A percentile compares a stretch with the other conserved stretches of the same genome.
phyloP scores from a whole-genome alignment of 2,329 filamentous ascomycete species.

The Fonsecaea multimorphosa region DNA sequence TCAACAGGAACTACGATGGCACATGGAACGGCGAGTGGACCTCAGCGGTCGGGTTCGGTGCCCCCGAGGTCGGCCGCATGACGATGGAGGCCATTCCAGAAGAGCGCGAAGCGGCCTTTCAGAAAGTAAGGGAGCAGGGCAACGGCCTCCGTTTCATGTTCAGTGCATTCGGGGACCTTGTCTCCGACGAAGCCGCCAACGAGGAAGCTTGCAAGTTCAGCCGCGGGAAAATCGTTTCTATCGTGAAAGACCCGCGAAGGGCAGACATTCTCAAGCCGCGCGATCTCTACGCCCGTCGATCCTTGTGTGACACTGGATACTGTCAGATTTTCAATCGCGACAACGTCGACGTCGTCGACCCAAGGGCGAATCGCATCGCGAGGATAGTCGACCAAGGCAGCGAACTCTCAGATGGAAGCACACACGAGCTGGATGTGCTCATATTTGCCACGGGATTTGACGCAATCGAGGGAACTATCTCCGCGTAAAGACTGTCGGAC shows the following conservation, averaged over 20 bases:
- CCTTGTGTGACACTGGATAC: constrained; percentile 56
- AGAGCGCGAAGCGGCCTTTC: constrained; percentile 53
- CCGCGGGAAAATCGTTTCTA: constrained; percentile 57
- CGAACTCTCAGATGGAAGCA: constrained; percentile 34
- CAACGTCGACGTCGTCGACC: constrained; percentile 54
- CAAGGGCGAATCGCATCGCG: constrained; percentile 41
- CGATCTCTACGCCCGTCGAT: constrained; percentile 61
- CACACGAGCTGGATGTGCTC: constrained; percentile 48
- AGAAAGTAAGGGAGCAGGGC: constrained; percentile 57
- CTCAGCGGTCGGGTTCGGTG: constrained; percentile 61
- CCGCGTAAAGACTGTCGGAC: constrained; percentile 47
- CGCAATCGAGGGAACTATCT: constrained; percentile 49
- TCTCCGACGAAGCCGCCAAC: constrained; percentile 56
- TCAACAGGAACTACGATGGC: constrained; percentile 29
- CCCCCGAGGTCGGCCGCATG: constrained; percentile 50
- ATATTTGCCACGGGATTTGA: constrained; percentile 32
- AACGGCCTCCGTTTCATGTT: constrained; percentile 61
- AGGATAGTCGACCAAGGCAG: constrained; percentile 41
- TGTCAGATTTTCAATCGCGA: constrained; percentile 57
- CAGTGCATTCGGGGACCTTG: constrained; percentile 57
- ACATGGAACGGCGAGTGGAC: constrained; percentile 41
- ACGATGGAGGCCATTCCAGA: constrained; percentile 11
- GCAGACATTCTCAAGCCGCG: constrained; percentile 60
- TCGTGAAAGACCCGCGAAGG: constrained; percentile 58
- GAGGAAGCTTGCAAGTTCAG: constrained; percentile 61